Percentiles rank a stretch among this genome's conserved stretches.
phyloP scores from a whole-genome alignment of 2,329 filamentous ascomycete species.

The Bipolaris victoriae region DNA sequence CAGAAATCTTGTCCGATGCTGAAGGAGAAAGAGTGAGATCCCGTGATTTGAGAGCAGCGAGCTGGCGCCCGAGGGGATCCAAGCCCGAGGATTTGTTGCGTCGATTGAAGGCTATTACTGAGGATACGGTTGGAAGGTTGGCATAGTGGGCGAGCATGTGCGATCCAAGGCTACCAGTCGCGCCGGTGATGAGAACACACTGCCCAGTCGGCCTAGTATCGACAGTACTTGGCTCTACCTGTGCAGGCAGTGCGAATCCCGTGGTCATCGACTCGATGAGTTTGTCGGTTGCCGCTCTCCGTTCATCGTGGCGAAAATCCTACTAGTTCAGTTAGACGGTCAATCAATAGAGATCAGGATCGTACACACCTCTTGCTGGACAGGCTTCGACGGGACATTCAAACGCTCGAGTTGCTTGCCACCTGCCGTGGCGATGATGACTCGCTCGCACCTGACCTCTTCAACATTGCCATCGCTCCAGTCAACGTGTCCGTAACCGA shows the following conservation, averaged over 20 bases:
- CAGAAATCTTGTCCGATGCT: slow-evolving; percentile 49
- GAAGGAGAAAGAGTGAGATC: slow-evolving; percentile 14
- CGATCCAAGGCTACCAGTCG: slow-evolving; percentile 49
- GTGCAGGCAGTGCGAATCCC: not conserved
- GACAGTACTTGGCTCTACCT: not conserved
- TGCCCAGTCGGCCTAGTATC: not conserved
- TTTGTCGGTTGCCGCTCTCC: not conserved
- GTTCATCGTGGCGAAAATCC: not conserved
- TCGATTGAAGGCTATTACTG: slow-evolving; percentile 57
- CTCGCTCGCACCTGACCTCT: slow-evolving; percentile 6
- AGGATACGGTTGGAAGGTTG: slow-evolving; percentile 32
- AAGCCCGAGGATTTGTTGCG: slow-evolving; percentile 28
- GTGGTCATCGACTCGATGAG: not conserved
- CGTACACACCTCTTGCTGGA: not conserved
- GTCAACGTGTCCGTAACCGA: slow-evolving; percentile 17
- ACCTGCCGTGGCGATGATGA: slow-evolving; percentile 12
- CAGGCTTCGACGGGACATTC: not conserved
- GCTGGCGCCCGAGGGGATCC: slow-evolving; percentile 44
- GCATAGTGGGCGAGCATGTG: slow-evolving; percentile 47
- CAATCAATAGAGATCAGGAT: not conserved
- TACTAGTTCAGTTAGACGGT: not conserved
- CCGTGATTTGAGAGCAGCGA: slow-evolving; percentile 34
- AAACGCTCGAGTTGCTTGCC: slow-evolving; percentile 7
- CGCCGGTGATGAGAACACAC: slow-evolving; percentile 50
- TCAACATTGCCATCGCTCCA: slow-evolving; percentile 21